Evolutionary conservation across 2,329 filamentous ascomycete genomes (phyloP).

Genomic region (Pseudogymnoascus verrucosus): DNA sequence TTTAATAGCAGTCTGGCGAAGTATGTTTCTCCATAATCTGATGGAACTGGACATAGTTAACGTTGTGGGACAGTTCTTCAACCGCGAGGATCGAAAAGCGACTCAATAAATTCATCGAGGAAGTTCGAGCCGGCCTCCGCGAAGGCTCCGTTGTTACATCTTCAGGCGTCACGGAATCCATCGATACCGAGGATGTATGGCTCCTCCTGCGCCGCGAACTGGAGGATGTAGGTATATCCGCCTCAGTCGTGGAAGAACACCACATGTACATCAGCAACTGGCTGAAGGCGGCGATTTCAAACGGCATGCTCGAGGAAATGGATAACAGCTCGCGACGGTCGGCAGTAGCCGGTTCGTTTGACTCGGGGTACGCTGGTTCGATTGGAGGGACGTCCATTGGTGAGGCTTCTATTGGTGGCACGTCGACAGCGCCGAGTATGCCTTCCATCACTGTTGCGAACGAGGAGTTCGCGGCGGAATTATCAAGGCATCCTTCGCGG

Average conservation of each 20-base stretch:
- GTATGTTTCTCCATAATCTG: slow-evolving; percentile 13
- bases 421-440: slow-evolving; percentile 14
- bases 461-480: slow-evolving; percentile 22
- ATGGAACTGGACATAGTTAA: too few species aligned
- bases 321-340: slow-evolving; percentile 1
- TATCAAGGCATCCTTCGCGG: slow-evolving; percentile 17
- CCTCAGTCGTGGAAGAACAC: slow-evolving; percentile 16
- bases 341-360: slow-evolving; percentile 10
- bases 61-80: slow-evolving; percentile 18
- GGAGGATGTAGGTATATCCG: slow-evolving; percentile 25
- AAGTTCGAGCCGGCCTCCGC: slow-evolving; percentile 22
- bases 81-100: slow-evolving; percentile 21
- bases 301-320: slow-evolving; percentile 22
- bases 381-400: neutral
- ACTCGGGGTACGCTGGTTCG: slow-evolving; percentile 18
- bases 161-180: slow-evolving; percentile 18
- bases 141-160: slow-evolving; percentile 23
- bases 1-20: slow-evolving; percentile 22
- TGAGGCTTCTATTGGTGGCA: slow-evolving; percentile 11
- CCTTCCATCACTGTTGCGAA: slow-evolving; percentile 19
- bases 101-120: slow-evolving; percentile 22
- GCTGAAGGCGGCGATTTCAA: slow-evolving; percentile 21
- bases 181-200: slow-evolving; percentile 22
- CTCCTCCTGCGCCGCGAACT: slow-evolving; percentile 22
- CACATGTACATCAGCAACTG: slow-evolving; percentile 23